Evolutionary conservation across 2,329 filamentous ascomycete species (phyloP), one percentile per base, ranked within the genome.

Genomic region (Lachnellula willkommii): DNA sequence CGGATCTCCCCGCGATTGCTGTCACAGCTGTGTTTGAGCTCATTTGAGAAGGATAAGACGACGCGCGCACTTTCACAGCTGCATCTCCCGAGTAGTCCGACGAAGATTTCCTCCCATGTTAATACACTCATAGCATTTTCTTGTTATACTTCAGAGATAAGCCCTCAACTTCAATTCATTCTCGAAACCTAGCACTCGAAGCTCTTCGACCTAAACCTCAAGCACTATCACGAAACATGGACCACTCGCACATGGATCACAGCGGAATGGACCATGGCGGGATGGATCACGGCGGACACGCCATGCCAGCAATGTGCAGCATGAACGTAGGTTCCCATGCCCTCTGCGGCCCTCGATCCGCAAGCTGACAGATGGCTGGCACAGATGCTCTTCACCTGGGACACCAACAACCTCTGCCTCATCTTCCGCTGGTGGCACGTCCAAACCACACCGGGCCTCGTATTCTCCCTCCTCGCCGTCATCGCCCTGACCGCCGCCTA

Each of bases 341-440:
- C 26, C 24, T 14, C 12, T 26, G 4, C 6, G 12, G 20, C 20
- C 3, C 14, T 15, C 24, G 22, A 39, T 47, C 43, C 55, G 12
- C 52, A 24, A 47, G 26, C 52, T 51, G 20, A 50, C 51, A 36
- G 46, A 46, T n/a, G 26, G 36, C 36, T 43, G 12, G 3, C 50
- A 5, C 65, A 96, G 91, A 97, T 96, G 93, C 84, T 97, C 64
- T 99, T 99, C 78, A 97, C 91, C 59, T 99, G 93, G 93, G 84
- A 91, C 72, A 93, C 92, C 2, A 83, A 80, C 55, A 88, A 97
- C 75, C 89, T 99, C 62, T 99, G 94, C 80, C 95, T 99, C 73
- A 83, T 99, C 72, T 99, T 97, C 79, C 81, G 80, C 66, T 84
- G 86, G 74, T 99, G 94, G 94, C 92, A 89, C 74, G 76, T 99